Evolutionary conservation across 176 grass and related monocot genomes (phyloP).

Genomic region (Zea luxurians): DNA sequence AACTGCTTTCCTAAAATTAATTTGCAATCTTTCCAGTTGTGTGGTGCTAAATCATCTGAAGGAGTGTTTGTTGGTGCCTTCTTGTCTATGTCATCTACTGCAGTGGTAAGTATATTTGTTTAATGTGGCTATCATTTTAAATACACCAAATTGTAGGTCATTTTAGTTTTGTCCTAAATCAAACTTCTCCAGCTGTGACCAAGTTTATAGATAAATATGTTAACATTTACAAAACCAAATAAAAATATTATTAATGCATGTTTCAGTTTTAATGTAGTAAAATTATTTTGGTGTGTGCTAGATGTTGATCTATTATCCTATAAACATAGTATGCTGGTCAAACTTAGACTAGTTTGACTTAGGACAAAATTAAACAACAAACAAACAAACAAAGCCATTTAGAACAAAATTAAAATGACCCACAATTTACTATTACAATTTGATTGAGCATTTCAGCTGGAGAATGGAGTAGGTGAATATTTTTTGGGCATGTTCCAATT

Average conservation of each 20-base stretch:
- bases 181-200: background rate
- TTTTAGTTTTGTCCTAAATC: background rate
- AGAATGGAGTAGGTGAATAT: slow-evolving; percentile 16
- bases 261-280: background rate
- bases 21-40: slow-evolving; percentile 57
- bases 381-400: too few relatives aligned
- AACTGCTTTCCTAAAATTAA: slow-evolving; percentile 2
- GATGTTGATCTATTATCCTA: background rate
- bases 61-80: slow-evolving; percentile 97
- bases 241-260: background rate
- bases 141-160: background rate
- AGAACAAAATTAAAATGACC: background rate
- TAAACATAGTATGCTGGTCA: background rate
- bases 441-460: slow-evolving; percentile 14
- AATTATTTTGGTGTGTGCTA: background rate
- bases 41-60: slow-evolving; percentile 87
- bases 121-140: slow-evolving; percentile 9
- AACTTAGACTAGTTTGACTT: background rate
- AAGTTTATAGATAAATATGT: background rate
- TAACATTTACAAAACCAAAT: background rate
- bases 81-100: slow-evolving; percentile 98
- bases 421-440: background rate
- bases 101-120: slow-evolving; percentile 78
- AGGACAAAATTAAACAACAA: too few relatives aligned
- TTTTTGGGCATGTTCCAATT: background rate